Percentiles rank a stretch among this genome's conserved stretches.
Evolutionary conservation across 768 basidiomycete species (phyloP).

Genomic region (Dioszegia hungarica): DNA sequence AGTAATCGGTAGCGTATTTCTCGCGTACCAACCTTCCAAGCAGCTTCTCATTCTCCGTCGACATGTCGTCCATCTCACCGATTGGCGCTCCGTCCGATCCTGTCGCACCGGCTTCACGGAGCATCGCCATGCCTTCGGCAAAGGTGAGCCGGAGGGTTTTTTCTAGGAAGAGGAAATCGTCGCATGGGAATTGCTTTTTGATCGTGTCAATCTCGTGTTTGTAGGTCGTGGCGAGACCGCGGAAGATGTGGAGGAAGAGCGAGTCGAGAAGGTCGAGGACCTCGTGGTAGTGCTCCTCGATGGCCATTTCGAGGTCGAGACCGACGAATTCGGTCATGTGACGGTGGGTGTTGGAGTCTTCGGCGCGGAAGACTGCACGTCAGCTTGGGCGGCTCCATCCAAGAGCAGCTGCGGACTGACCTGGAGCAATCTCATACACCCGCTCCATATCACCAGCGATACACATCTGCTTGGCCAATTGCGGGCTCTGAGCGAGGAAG

Average conservation of each 20-base stretch:
- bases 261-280: constrained; percentile 86
- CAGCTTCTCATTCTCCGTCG: constrained; percentile 88
- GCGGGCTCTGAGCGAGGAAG: constrained; percentile 92
- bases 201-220: constrained; percentile 75
- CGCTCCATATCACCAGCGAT: constrained; percentile 98
- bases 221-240: constrained; percentile 69
- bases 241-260: constrained; percentile 81
- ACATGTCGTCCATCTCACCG: constrained; percentile 80
- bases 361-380: constrained; percentile 85
- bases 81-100: constrained; percentile 50
- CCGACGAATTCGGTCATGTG: constrained; percentile 98
- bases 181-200: constrained; percentile 82
- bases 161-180: constrained; percentile 91
- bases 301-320: constrained; percentile 97
- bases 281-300: constrained; percentile 98
- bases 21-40: constrained; percentile 83
- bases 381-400: not conserved
- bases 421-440: constrained; percentile 87
- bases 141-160: constrained; percentile 81
- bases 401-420: constrained; percentile 19
- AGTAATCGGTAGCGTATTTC: constrained; percentile 97
- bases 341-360: constrained; percentile 93
- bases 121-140: constrained; percentile 77
- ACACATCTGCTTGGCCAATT: constrained; percentile 98
- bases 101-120: constrained; percentile 69